A percentile compares a stretch with the other conserved stretches of the same genome.
These are phyloP conservation scores for Debaryomyces prosopidis DNA, from an alignment of 805 yeast species.

Conservation along the genomic window DNA sequence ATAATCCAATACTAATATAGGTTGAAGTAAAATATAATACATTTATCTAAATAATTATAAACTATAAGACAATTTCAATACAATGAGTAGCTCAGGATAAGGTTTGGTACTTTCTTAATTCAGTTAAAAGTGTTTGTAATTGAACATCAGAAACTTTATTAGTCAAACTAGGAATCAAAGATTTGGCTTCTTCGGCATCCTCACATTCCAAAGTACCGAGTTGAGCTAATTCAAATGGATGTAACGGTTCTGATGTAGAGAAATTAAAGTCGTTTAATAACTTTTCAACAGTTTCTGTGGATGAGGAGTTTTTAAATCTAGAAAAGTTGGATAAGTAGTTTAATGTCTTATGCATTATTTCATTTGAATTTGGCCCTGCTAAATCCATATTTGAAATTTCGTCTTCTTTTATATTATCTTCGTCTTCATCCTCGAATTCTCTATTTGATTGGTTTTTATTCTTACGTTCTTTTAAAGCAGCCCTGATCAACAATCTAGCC, in stretches of 20 bases:
- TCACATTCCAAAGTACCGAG: constrained; percentile 89
- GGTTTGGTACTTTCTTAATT: constrained; percentile 63
- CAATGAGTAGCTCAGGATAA: constrained; percentile 23
- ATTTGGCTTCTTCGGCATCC: constrained; percentile 95
- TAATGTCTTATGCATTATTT: constrained; percentile 87
- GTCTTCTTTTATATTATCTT: constrained; percentile 43
- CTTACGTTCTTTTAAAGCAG: constrained; percentile 72
- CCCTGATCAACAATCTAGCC: constrained; percentile 85
- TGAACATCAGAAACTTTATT: constrained; percentile 84
- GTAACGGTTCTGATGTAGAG: constrained; percentile 55
- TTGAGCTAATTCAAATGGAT: constrained; percentile 96
- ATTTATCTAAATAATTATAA: not conserved
- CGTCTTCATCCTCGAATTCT: constrained; percentile 27
- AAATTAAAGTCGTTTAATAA: constrained; percentile 68
- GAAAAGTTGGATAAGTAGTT: constrained; percentile 84
- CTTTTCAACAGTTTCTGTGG: constrained; percentile 91
- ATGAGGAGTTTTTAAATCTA: constrained; percentile 87
- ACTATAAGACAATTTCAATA: not conserved
- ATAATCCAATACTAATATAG: not conserved
- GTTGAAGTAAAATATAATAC: not conserved
- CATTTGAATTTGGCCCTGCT: constrained; percentile 76
- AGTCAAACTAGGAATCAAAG: constrained; percentile 84
- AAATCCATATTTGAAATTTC: constrained; percentile 47
- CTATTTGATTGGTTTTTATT: constrained; percentile 30
- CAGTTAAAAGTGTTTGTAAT: constrained; percentile 82